phyloP scores from a whole-genome alignment of 2,329 filamentous ascomycete genomes.

The Aspergillus luchuensis region DNA sequence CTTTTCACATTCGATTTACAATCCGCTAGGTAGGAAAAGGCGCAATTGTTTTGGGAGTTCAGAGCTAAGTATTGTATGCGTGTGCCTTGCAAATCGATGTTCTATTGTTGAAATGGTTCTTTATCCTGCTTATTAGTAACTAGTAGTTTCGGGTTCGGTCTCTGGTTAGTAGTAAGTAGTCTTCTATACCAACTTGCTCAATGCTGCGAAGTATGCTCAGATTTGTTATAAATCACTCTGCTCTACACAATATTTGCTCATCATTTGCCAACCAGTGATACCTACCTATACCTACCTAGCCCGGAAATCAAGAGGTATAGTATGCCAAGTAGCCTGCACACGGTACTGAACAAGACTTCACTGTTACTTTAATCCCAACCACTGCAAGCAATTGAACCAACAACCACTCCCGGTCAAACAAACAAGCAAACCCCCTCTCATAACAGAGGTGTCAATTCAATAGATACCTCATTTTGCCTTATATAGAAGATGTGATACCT shows the following conservation, averaged over 20 bases:
- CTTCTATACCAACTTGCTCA: background rate
- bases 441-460: background rate
- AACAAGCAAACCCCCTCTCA: background rate
- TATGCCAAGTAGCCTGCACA: no score
- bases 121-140: background rate
- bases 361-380: background rate
- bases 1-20: conserved; percentile 3
- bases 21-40: conserved; percentile 13
- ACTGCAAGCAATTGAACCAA: no score
- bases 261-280: no score
- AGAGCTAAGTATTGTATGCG: background rate
- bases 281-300: no score
- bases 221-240: no score
- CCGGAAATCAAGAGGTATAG: no score
- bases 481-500: background rate
- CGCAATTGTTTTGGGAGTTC: conserved; percentile 15
- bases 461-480: background rate
- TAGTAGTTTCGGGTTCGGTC: background rate
- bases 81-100: background rate
- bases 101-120: background rate
- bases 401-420: no score
- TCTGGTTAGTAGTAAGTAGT: background rate
- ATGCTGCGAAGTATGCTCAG: background rate
- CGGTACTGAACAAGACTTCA: background rate
- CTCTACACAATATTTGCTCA: no score